These are phyloP conservation scores for Pleurotus sapidus DNA, from an alignment of 768 basidiomycete genomes.

Conservation along the genomic window DNA sequence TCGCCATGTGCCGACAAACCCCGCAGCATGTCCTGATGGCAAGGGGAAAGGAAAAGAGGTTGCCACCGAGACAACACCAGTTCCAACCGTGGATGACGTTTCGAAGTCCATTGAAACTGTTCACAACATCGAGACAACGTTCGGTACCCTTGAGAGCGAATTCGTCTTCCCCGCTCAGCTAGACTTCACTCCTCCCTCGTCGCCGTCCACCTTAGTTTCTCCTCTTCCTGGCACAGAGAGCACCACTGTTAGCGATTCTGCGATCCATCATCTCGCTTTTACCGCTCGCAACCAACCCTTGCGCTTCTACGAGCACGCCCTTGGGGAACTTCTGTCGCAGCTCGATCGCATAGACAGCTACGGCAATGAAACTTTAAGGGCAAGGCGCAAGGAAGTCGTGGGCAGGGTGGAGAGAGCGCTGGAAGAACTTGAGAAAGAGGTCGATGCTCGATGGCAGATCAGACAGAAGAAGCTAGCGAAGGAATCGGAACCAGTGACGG, in stretches of 20 bases:
- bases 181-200: conserved; percentile 35
- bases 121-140: conserved; percentile 36
- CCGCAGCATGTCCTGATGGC: neutral
- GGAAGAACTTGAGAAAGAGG: conserved; percentile 45
- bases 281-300: conserved; percentile 57
- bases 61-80: conserved; percentile 9
- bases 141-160: conserved; percentile 31
- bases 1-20: neutral
- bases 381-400: conserved; percentile 53
- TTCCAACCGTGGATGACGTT: conserved; percentile 25
- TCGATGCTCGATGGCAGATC: conserved; percentile 39
- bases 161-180: conserved; percentile 37
- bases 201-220: conserved; percentile 9
- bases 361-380: conserved; percentile 53
- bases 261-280: conserved; percentile 46
- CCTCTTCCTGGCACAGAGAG: conserved; percentile 11
- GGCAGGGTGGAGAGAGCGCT: conserved; percentile 53
- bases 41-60: conserved; percentile 31
- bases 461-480: conserved; percentile 8
- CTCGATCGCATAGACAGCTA: conserved; percentile 62
- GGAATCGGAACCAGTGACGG: neutral
- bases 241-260: conserved; percentile 10
- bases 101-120: conserved; percentile 35
- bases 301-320: conserved; percentile 58
- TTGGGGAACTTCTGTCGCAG: conserved; percentile 51